Evolutionary conservation across 192 early-diverging fungal genomes (phyloP), one percentile per base, ranked within the genome.

Genomic region (Haplosporangium gracile): DNA sequence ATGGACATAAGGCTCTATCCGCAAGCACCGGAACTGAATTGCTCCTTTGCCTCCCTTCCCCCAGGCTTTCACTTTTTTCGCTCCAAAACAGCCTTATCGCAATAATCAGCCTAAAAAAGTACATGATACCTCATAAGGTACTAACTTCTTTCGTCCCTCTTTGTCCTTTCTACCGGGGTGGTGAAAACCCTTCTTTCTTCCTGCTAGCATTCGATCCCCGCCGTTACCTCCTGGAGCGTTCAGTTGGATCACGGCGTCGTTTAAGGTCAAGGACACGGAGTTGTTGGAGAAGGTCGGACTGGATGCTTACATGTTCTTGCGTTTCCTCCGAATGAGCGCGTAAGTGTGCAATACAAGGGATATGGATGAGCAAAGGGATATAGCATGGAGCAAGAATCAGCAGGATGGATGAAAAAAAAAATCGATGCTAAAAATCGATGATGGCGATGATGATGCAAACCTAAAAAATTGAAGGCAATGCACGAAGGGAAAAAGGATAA

Each of bases 301-400:
- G 13, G 96, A 97, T 85, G 90, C 94, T 0, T 98, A 93, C 81
- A 95, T 96, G 91, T 93, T 95, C 76, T 78, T 98, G 60, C 92
- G 93, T 38, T 95, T 94, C 72, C 91, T 95, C 53, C 91, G 94
- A 29, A 89, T 93, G 68, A 91, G 93, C 70, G 80, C 82, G 79
- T 86, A 86, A 77, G 83, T 85, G 2, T 73, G 0, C 38, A 16
- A 26, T 22, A 34, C 2, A 34, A 65, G 24, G 15, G 49, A 74
- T 7, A n/a, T 68, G n/a, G 26, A 24, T 45, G 34, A 26, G 26
- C 2, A 29, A 43, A 45, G 5, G 5, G 6, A 68, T 26, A 77
- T 5, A 24, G 4, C 39, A 65, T 76, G 36, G 26, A 38, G 60
- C 13, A 32, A 29, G n/a, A 65, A 34, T 18, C 49, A 51, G 49